These are phyloP conservation scores for Solanum chiquidenum DNA, from an alignment of 257 asterid genomes.

Conservation along the genomic window DNA sequence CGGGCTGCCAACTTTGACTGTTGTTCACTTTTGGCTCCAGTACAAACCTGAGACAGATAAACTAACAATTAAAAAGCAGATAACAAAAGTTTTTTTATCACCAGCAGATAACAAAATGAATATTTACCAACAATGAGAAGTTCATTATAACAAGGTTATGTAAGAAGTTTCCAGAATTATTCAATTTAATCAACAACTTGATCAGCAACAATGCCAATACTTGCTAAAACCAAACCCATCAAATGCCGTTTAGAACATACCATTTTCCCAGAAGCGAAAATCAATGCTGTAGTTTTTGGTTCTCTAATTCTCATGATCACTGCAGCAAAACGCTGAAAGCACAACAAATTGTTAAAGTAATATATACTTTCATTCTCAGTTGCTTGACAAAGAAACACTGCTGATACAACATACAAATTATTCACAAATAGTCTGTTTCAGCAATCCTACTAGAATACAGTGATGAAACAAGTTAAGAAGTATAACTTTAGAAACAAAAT, in stretches of 20 bases:
- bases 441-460: not conserved
- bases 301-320: slow-evolving; percentile 79
- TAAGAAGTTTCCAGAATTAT: not conserved
- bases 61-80: not conserved
- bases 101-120: not conserved
- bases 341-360: not conserved
- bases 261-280: slow-evolving; percentile 79
- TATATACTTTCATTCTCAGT: not conserved
- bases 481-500: not conserved
- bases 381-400: not conserved
- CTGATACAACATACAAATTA: not conserved
- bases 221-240: not conserved
- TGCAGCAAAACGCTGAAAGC: slow-evolving; percentile 68
- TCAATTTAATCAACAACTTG: not conserved
- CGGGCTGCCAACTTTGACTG: slow-evolving; percentile 73
- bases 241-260: slow-evolving; percentile 8
- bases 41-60: slow-evolving; percentile 42
- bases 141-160: not conserved
- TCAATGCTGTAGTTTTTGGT: slow-evolving; percentile 61
- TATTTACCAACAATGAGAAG: not conserved
- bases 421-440: not conserved
- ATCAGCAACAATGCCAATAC: not conserved
- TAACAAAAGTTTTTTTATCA: not conserved
- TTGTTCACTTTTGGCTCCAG: slow-evolving; percentile 83
- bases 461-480: not conserved